Evolutionary conservation across 78 protist species (phyloP).

Genomic region (Salpingoeca rosetta): DNA sequence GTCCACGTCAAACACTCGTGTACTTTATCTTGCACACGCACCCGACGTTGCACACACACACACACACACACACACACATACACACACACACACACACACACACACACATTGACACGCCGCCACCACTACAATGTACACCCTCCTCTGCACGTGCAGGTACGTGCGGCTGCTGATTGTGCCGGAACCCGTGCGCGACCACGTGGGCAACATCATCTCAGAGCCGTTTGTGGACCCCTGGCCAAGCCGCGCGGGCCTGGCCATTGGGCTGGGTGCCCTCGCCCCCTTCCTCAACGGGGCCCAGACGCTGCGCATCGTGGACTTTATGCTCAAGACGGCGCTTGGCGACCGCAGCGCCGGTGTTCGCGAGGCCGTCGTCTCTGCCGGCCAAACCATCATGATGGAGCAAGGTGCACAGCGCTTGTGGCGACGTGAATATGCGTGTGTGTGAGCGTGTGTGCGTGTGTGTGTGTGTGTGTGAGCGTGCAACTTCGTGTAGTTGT

Average conservation of each 20-base stretch:
- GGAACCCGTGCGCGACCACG: constrained; percentile 6
- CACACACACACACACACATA: too few species aligned
- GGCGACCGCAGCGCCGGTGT: not conserved
- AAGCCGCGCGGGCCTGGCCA: constrained; percentile 9
- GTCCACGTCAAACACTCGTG: too few species aligned
- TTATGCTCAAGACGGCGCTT: not conserved
- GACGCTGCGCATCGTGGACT: not conserved
- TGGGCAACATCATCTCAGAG: not conserved
- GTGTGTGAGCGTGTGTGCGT: too few species aligned
- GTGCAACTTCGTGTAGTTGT: too few species aligned
- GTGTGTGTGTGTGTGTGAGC: too few species aligned
- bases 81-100: too few species aligned
- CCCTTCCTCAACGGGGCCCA: not conserved
- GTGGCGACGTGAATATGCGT: not conserved
- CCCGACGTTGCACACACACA: too few species aligned
- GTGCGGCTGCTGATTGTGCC: not conserved
- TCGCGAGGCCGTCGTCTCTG: not conserved
- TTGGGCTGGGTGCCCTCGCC: not conserved
- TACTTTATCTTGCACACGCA: too few species aligned
- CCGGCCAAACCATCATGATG: not conserved
- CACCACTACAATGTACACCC: too few species aligned
- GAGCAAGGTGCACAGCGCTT: not conserved
- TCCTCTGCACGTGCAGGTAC: not conserved
- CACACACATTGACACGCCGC: too few species aligned
- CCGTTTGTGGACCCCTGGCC: constrained; percentile 6